These are phyloP conservation scores for Colletotrichum gloeosporioides DNA, from an alignment of 2,329 filamentous ascomycete genomes.

Conservation along the genomic window DNA sequence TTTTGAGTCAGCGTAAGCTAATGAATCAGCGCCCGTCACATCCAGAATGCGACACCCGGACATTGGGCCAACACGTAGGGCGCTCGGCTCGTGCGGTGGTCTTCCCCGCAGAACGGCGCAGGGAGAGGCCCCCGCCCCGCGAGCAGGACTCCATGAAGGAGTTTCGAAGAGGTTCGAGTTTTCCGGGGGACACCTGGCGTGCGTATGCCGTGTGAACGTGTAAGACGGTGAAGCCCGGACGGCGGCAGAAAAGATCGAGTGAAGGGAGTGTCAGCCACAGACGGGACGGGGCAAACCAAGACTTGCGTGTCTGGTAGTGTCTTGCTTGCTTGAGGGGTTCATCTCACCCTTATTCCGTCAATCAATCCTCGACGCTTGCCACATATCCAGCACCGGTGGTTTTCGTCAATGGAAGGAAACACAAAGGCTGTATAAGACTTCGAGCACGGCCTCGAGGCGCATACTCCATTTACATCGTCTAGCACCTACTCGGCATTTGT, in stretches of 20 bases:
- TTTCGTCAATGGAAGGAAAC: background rate
- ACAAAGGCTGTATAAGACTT: background rate
- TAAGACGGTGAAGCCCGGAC: background rate
- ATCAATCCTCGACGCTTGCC: background rate
- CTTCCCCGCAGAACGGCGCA: constrained; percentile 3
- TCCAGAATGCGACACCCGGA: background rate
- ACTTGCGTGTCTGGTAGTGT: background rate
- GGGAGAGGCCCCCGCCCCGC: background rate
- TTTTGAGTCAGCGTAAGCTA: background rate
- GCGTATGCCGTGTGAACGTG: background rate
- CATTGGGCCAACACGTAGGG: background rate
- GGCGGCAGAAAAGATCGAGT: background rate
- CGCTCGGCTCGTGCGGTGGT: background rate
- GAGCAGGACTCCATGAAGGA: background rate
- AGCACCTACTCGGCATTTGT: background rate
- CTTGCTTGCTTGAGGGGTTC: background rate
- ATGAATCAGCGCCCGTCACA: background rate
- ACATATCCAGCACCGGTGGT: background rate
- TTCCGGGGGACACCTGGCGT: constrained; percentile 1
- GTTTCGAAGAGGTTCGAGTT: constrained; percentile 17
- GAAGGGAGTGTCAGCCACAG: background rate
- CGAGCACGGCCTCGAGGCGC: background rate
- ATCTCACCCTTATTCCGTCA: constrained; percentile 1
- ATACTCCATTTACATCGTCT: background rate
- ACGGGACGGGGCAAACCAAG: background rate